These are phyloP conservation scores for Scheffersomyces ergatensis DNA, from an alignment of 805 yeast genomes.

Conservation along the genomic window DNA sequence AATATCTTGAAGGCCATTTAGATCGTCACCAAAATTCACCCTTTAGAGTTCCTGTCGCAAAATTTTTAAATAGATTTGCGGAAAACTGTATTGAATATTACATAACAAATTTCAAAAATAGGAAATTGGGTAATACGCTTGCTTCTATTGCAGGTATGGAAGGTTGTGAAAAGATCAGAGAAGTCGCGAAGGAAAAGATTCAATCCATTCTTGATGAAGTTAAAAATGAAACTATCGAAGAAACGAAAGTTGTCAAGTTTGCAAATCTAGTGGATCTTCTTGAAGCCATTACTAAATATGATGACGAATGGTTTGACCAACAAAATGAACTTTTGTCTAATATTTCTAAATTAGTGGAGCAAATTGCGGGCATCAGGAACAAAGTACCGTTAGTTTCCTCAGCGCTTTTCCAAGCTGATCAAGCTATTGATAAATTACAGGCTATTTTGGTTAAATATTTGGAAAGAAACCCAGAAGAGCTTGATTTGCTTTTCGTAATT, in stretches of 20 bases:
- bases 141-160: slow-evolving; percentile 60
- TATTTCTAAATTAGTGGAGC: slow-evolving; percentile 42
- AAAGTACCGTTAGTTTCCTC: slow-evolving; percentile 50
- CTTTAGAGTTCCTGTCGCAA: slow-evolving; percentile 86
- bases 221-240: slow-evolving; percentile 48
- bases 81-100: slow-evolving; percentile 71
- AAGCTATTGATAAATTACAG: slow-evolving; percentile 66
- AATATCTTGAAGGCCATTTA: slow-evolving; percentile 75
- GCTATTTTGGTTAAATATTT: slow-evolving; percentile 26
- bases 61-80: slow-evolving; percentile 80
- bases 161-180: slow-evolving; percentile 56
- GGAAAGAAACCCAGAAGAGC: slow-evolving; percentile 18
- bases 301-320: slow-evolving; percentile 55
- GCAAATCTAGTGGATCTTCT: slow-evolving; percentile 72
- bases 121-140: slow-evolving; percentile 64
- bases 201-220: slow-evolving; percentile 46
- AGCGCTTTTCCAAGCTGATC: slow-evolving; percentile 67
- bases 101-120: slow-evolving; percentile 58
- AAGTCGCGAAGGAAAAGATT: slow-evolving; percentile 52
- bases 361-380: slow-evolving; percentile 40
- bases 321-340: slow-evolving; percentile 47
- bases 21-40: slow-evolving; percentile 87
- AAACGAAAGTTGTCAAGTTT: slow-evolving; percentile 58
- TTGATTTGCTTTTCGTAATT: slow-evolving; percentile 26
- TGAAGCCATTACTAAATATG: slow-evolving; percentile 48